These are phyloP conservation scores for Nitzschia inconspicua DNA, from an alignment of 108 stramenopile genomes.

Conservation along the genomic window DNA sequence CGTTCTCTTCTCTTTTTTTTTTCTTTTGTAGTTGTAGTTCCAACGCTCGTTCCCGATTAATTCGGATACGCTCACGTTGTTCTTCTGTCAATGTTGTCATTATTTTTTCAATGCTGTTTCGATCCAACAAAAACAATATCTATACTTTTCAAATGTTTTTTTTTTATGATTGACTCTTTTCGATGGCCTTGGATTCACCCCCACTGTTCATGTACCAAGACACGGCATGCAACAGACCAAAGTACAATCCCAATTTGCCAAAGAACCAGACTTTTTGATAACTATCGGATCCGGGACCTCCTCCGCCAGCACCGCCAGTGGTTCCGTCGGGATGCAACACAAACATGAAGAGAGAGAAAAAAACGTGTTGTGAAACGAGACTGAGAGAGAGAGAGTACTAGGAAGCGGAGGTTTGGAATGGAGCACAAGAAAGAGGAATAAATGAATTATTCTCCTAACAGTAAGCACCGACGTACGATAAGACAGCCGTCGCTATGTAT, in stretches of 20 bases:
- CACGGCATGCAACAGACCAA: conserved; percentile 64
- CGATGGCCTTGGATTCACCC: conserved; percentile 8
- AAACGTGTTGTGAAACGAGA: no score
- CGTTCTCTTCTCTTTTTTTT: conserved; percentile 34
- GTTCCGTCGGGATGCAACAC: conserved; percentile 65
- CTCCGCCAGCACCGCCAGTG: conserved; percentile 26
- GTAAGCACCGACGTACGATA: no score
- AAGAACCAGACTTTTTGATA: conserved; percentile 61
- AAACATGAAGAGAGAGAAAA: conserved; percentile 60
- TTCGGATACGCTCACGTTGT: conserved; percentile 67
- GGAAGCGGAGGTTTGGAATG: no score
- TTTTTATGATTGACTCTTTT: not conserved
- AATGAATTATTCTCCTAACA: no score
- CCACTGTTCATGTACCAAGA: conserved; percentile 65
- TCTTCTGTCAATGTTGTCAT: conserved; percentile 56
- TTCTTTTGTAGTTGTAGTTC: conserved; percentile 47
- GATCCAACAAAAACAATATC: no score
- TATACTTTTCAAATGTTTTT: not conserved
- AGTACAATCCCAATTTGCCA: conserved; percentile 69
- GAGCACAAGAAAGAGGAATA: no score
- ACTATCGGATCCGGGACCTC: conserved; percentile 29
- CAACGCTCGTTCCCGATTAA: conserved; percentile 69
- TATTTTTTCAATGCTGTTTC: not conserved
- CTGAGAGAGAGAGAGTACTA: no score
- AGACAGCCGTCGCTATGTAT: no score